Evolutionary conservation across 768 basidiomycete genomes (phyloP).

Genomic region (Lanmaoa rubissima): DNA sequence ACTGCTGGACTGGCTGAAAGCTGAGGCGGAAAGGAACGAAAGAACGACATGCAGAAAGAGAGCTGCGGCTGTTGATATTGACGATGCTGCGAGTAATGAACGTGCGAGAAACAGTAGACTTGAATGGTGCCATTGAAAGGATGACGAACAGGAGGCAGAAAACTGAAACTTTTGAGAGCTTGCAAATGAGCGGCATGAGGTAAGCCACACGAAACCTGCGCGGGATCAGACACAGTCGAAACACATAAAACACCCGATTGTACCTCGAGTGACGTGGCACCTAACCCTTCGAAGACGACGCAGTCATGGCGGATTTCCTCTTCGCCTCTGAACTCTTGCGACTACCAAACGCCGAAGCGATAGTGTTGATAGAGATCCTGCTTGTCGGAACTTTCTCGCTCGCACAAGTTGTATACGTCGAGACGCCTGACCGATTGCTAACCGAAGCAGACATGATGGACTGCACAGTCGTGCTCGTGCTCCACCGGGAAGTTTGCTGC

Average conservation of each 20-base stretch:
- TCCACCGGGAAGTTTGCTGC: constrained; percentile 29
- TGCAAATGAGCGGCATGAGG: not conserved
- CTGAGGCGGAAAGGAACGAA: constrained; percentile 1
- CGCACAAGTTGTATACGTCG: constrained; percentile 29
- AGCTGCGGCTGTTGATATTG: not conserved
- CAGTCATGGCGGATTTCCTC: constrained; percentile 26
- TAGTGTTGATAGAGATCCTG: constrained; percentile 28
- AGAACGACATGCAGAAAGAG: constrained; percentile 6
- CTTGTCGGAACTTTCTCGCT: constrained; percentile 25
- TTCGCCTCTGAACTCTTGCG: constrained; percentile 29
- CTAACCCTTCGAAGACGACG: constrained; percentile 28
- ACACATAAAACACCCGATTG: no score
- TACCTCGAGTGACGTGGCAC: constrained; percentile 3
- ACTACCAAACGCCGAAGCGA: constrained; percentile 23
- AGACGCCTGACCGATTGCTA: constrained; percentile 27
- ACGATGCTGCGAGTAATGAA: constrained; percentile 4
- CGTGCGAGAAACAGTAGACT: constrained; percentile 5
- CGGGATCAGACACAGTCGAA: constrained; percentile 1
- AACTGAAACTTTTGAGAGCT: not conserved
- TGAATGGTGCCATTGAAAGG: not conserved
- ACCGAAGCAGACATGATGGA: constrained; percentile 26
- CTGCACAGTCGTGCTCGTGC: constrained; percentile 30
- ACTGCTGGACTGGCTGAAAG: not conserved
- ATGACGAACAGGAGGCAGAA: not conserved
- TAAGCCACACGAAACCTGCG: not conserved